Evolutionary conservation across 2,329 filamentous ascomycete genomes (phyloP), one percentile per base, ranked within the genome.

Genomic region (Graphilbum ipis-grandicollis): DNA sequence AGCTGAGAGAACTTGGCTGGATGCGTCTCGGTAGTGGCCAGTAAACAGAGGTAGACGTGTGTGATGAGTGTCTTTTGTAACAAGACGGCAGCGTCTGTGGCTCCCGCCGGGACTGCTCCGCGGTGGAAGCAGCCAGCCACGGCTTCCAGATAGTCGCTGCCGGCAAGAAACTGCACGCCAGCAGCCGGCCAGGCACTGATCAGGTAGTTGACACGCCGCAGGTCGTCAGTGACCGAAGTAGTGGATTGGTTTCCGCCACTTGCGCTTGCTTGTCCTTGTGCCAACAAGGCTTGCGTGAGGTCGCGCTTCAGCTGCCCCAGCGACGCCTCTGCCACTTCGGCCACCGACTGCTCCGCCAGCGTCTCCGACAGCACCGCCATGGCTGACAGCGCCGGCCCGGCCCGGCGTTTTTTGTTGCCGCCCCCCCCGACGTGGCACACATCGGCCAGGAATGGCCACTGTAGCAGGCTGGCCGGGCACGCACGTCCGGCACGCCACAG

Each of bases 101-200:
- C 9, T 13, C 8, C 10, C 12, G 26, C 26, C 9, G 26, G 8
- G 5, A 13, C 26, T 69, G 66, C 39, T 75, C 71, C 36, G 71
- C 74, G 39, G 76, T 66, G 34, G 54, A 77, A 86, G 42, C 75
- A 75, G 35, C 60, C 59, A 28, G 72, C 62, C 12, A 93, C 63
- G 1, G 79, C 73, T 52, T 94, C 88, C 17, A 93, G 56, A 47
- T 90, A 88, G 55, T 94, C 88, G 35, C 80, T 85, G 1, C 88
- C 88, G 0, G 79, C 79, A 46, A 93, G 69, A 47, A 93, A 76
- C 46, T 81, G 62, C 1, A 60, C 57, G 17, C 68, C 68, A 1
- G 63, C 59, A 17, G 65, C 59, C 0, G 71, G 61, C 5, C 75
- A 82, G 7, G 60, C 62, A 45, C 72, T 65, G 5, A 84, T 56